Conservation (phyloP, 176 grass and related monocot genomes). For the barley (Hordeum vulgare) region MorexV3_pseudomolecules_assembly NC_058519.1:603655341-603655840, state of each 20-base stretch:
- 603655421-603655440: no score
- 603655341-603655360: no score
- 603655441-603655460: no score
- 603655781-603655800: slow-evolving; percentile 14
- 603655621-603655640: background rate
- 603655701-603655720: background rate
- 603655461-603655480: no score
- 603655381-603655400: no score
- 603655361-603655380: no score
- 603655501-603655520: no score
- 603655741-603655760: background rate
- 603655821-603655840: no score
- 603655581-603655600: background rate
- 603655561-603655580: no score
- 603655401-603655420: no score
- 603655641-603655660: background rate
- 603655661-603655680: background rate
- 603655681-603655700: background rate
- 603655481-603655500: no score
- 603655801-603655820: slow-evolving; percentile 1
- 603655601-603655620: background rate
- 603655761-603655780: background rate
- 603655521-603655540: background rate
- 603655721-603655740: background rate
- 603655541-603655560: background rate